A percentile compares a stretch with the other conserved stretches of the same genome.
phyloP scores from a whole-genome alignment of 257 asterid genomes.

The Cruciata laevipes region DNA sequence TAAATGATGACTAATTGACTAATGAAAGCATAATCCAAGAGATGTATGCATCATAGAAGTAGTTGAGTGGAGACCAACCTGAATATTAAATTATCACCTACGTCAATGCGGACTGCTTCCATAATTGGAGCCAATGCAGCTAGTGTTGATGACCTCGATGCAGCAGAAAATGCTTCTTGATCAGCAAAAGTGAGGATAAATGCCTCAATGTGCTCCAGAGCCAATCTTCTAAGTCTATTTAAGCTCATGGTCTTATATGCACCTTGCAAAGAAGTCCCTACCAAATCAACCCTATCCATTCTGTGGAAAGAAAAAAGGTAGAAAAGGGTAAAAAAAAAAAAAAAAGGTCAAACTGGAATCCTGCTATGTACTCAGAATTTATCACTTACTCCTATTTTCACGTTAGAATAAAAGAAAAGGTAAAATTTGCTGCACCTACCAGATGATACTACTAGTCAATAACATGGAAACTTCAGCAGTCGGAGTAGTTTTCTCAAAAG shows the following conservation, averaged over 20 bases:
- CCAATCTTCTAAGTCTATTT: constrained; percentile 57
- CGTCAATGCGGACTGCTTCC: constrained; percentile 63
- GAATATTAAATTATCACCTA: constrained; percentile 80
- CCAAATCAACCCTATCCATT: constrained; percentile 57
- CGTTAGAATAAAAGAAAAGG: too few species aligned
- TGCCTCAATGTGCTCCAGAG: constrained; percentile 59
- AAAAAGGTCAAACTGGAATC: not conserved
- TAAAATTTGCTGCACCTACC: too few species aligned
- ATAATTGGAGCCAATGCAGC: constrained; percentile 62
- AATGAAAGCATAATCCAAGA: not conserved
- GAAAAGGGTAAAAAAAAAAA: not conserved
- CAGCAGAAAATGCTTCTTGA: constrained; percentile 65
- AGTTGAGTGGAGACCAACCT: constrained; percentile 36
- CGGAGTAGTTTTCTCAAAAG: not conserved
- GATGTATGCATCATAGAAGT: not conserved
- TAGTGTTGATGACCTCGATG: constrained; percentile 62
- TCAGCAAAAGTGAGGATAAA: constrained; percentile 52
- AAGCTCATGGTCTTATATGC: constrained; percentile 50
- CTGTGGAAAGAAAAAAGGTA: constrained; percentile 31
- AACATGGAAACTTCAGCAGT: not conserved
- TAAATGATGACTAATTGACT: not conserved
- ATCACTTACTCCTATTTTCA: not conserved
- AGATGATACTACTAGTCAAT: too few species aligned
- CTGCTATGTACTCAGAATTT: not conserved
- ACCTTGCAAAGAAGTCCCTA: constrained; percentile 53